Conservation (phyloP, 202 grass and related monocot genomes). For the Elaeis oleifera region DNA sequence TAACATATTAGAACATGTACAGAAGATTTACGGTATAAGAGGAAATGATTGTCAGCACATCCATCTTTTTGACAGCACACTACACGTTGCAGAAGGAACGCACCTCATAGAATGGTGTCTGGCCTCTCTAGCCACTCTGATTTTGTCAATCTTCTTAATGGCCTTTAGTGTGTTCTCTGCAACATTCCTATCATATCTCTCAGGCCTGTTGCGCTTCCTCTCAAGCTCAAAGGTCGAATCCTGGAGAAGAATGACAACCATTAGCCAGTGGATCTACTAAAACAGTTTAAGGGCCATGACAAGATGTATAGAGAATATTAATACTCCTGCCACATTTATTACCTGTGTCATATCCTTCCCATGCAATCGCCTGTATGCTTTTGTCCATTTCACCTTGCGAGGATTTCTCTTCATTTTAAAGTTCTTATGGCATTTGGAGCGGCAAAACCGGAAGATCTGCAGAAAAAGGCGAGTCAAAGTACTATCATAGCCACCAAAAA, state of each 20-base stretch:
- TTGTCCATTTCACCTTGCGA: slow-evolving; percentile 98
- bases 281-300: too few relatives aligned
- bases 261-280: too few relatives aligned
- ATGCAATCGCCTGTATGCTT: slow-evolving; percentile 63
- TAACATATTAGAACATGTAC: neutral
- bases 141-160: slow-evolving; percentile 63
- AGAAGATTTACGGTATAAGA: too few relatives aligned
- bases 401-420: slow-evolving; percentile 99
- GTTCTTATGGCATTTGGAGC: slow-evolving; percentile 98
- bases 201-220: slow-evolving; percentile 86
- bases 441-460: slow-evolving; percentile 91
- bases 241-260: slow-evolving; percentile 22
- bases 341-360: slow-evolving; percentile 98
- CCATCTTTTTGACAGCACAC: neutral
- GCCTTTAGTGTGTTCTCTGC: slow-evolving; percentile 60
- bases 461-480: neutral
- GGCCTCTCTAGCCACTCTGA: neutral
- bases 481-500: too few relatives aligned
- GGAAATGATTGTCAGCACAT: neutral
- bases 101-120: slow-evolving; percentile 42
- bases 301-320: too few relatives aligned
- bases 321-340: neutral
- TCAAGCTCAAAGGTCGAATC: slow-evolving; percentile 93
- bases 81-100: neutral
- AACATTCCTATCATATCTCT: slow-evolving; percentile 72